phyloP scores from a whole-genome alignment of 169 alveolate genomes.

The Neospora caninum region DNA sequence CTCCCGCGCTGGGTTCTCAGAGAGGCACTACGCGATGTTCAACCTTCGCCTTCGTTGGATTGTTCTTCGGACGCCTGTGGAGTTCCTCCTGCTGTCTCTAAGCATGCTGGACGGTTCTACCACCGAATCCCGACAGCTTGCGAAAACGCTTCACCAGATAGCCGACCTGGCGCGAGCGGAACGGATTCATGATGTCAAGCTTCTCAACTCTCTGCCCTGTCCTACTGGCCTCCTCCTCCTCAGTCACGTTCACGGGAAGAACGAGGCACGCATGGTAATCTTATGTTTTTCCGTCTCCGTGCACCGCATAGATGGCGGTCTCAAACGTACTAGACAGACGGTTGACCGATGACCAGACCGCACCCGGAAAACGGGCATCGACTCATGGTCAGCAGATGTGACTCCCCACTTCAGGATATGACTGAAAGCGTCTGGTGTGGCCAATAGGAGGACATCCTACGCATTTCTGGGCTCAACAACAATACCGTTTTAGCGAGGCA shows the following conservation, averaged over 20 bases:
- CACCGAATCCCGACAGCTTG: neutral
- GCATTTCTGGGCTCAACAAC: no score
- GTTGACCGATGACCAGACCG: no score
- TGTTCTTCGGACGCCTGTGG: neutral
- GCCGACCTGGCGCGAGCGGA: constrained; percentile 31
- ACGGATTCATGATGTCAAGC: constrained; percentile 18
- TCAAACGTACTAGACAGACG: no score
- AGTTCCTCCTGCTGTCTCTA: neutral
- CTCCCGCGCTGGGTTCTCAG: constrained; percentile 2
- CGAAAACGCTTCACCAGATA: neutral
- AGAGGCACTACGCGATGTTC: constrained; percentile 9
- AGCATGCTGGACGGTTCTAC: constrained; percentile 2
- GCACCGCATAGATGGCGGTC: no score
- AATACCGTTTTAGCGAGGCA: no score
- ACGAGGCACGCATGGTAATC: constrained; percentile 1
- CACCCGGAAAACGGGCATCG: no score
- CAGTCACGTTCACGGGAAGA: constrained; percentile 22
- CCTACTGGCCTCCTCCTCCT: constrained; percentile 23
- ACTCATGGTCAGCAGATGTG: no score
- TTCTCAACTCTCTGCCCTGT: neutral
- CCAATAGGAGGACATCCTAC: no score
- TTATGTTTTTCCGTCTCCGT: no score
- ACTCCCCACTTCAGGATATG: no score
- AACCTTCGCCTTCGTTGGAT: constrained; percentile 18
- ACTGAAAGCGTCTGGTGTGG: no score